Evolutionary conservation across 2,329 filamentous ascomycete genomes (phyloP), one percentile per base, ranked within the genome.

Genomic region (Fusarium staphyleae): DNA sequence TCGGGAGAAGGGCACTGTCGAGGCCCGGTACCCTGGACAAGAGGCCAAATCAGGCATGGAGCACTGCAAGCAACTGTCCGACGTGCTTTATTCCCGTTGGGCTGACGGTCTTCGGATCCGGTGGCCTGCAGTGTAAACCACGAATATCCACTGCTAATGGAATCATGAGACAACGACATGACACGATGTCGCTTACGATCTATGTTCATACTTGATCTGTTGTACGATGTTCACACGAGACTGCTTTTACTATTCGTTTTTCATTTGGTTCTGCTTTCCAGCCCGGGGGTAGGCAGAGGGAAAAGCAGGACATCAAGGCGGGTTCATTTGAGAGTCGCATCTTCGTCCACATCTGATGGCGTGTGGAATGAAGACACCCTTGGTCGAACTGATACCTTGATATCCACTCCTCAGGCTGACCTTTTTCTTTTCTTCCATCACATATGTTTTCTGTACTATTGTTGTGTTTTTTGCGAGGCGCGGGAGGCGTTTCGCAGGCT

Each of bases 81-180:
- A 97, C 71, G 90, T 96, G 15, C 82, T 99, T 15, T 98, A 97
- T 75, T 86, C 87, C 13, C 85, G 93, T 35, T 99, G 95, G 95
- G 86, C 88, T 3, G 90, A 96, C 52, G 92, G 91, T 2, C 77
- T 98, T 66, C 86, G 87, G 60, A 81, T 84, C 48, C 80, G 89
- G 49, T 93, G 89, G 89, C 81, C 81, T 3, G 77, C 75, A 22
- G 66, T 73, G 19, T 72, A 41, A 68, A 35, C 14, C 19, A 24
- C 22, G 13, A 26, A 18, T 15, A 8, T 16, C 32, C 12, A 30
- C 30, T 15, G 12, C 28, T 16, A 12, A 33, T 41, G 19, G 35
- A 46, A 34, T 12, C 19, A 55, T 11, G 18, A 46, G 29, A 33
- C 30, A 22, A 37, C 28, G 16, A 15, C n/a, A 32, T 26, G 39